phyloP scores from a whole-genome alignment of 345 rosid genomes.

The Eutrema japonicum region DNA sequence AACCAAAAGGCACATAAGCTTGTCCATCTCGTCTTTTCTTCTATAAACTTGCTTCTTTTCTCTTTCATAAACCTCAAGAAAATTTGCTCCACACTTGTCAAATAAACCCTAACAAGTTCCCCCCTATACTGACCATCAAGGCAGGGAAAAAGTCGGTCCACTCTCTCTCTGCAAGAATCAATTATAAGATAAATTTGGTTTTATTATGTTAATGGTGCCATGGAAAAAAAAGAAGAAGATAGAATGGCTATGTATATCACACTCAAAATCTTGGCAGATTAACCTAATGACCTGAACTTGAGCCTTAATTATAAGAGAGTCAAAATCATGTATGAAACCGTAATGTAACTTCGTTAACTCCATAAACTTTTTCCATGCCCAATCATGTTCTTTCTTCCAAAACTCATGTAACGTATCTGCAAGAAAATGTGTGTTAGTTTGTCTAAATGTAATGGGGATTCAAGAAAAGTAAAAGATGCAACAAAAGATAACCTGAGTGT shows the following conservation, averaged over 20 bases:
- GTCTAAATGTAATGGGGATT: slow-evolving; percentile 7
- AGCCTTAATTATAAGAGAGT: slow-evolving; percentile 81
- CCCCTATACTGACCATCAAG: slow-evolving; percentile 77
- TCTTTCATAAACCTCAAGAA: slow-evolving; percentile 87
- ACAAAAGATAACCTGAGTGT: slow-evolving; percentile 66
- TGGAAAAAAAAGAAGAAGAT: neutral
- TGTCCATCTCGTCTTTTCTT: slow-evolving; percentile 84
- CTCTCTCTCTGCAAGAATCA: slow-evolving; percentile 64
- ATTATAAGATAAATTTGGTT: neutral
- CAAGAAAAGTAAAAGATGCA: slow-evolving; percentile 16
- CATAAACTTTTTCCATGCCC: slow-evolving; percentile 99
- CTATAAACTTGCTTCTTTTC: slow-evolving; percentile 74
- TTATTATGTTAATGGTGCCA: neutral
- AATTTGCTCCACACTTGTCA: slow-evolving; percentile 77
- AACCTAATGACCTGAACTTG: slow-evolving; percentile 96
- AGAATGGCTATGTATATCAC: neutral
- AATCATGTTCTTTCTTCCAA: slow-evolving; percentile 95
- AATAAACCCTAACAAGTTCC: slow-evolving; percentile 85
- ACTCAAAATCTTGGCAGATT: slow-evolving; percentile 11
- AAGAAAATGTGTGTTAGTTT: slow-evolving; percentile 34
- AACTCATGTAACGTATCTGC: slow-evolving; percentile 90
- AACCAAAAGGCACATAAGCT: slow-evolving; percentile 86
- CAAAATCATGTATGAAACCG: slow-evolving; percentile 72
- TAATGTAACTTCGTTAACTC: slow-evolving; percentile 65
- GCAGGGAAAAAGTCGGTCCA: slow-evolving; percentile 91